These are phyloP conservation scores for Penicillium sp. DNA, from an alignment of 2,329 filamentous ascomycete genomes.

Conservation along the genomic window DNA sequence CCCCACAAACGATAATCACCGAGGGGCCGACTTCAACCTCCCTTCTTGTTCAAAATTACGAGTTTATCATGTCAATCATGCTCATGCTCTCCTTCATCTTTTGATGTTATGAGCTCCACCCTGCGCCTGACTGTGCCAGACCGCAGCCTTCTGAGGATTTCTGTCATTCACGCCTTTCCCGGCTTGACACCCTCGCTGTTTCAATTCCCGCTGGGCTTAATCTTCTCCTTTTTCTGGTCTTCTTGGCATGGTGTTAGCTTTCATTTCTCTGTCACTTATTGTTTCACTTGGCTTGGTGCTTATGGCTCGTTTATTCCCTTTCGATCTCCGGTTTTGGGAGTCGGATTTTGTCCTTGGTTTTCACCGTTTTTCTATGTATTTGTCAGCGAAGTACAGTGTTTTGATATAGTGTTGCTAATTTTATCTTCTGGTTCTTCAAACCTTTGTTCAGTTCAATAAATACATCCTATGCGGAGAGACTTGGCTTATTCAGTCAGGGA, in stretches of 20 bases:
- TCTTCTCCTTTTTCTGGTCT: constrained; percentile 14
- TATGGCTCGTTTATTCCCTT: constrained; percentile 18
- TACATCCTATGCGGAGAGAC: background rate
- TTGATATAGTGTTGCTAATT: constrained; percentile 15
- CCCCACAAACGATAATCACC: constrained; percentile 6
- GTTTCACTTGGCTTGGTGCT: constrained; percentile 22
- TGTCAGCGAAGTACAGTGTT: constrained; percentile 14
- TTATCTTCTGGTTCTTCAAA: constrained; percentile 4
- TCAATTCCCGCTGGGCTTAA: constrained; percentile 18
- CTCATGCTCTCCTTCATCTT: constrained; percentile 21
- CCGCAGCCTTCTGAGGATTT: constrained; percentile 4
- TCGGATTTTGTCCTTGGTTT: constrained; percentile 7
- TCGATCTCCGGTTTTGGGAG: constrained; percentile 8
- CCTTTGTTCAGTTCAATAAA: background rate
- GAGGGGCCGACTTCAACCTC: constrained; percentile 17
- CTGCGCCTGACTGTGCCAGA: constrained; percentile 1
- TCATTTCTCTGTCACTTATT: constrained; percentile 18
- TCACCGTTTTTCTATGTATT: constrained; percentile 11
- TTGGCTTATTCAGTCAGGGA: background rate
- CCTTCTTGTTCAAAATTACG: constrained; percentile 31
- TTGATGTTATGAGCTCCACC: constrained; percentile 14
- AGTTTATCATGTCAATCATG: constrained; percentile 25
- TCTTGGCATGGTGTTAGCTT: constrained; percentile 21
- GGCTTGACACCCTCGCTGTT: constrained; percentile 10
- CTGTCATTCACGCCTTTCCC: constrained; percentile 1